Evolutionary conservation across 169 alveolate genomes (phyloP).

Genomic region (Babesia gibsoni): DNA sequence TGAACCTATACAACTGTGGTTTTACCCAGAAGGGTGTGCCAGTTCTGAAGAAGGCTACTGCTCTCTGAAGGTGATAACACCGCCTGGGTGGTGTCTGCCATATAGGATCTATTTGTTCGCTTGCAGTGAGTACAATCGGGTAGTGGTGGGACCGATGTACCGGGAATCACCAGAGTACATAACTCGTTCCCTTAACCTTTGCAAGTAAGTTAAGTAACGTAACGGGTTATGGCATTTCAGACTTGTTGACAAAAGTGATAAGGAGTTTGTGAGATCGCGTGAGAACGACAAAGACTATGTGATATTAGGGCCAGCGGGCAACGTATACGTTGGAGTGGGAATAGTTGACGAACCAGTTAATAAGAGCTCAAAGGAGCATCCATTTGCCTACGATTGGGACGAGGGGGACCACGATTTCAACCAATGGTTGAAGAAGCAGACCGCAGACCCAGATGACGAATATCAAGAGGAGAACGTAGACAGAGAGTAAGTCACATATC

Average conservation of each 20-base stretch:
- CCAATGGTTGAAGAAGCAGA: constrained; percentile 81
- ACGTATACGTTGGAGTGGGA: constrained; percentile 80
- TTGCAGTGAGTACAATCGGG: constrained; percentile 72
- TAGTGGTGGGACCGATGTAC: constrained; percentile 71
- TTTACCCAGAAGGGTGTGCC: constrained; percentile 80
- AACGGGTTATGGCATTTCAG: not conserved
- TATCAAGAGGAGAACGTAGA: constrained; percentile 47
- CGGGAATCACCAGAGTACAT: constrained; percentile 78
- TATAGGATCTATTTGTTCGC: constrained; percentile 73
- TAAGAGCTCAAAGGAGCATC: constrained; percentile 2
- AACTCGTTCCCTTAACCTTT: constrained; percentile 63
- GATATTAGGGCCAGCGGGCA: constrained; percentile 83
- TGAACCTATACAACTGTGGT: constrained; percentile 84
- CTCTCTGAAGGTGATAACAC: constrained; percentile 73
- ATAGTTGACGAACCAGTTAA: constrained; percentile 72
- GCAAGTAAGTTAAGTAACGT: constrained; percentile 44
- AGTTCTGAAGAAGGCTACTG: constrained; percentile 75
- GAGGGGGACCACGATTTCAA: constrained; percentile 80
- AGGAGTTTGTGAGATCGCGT: constrained; percentile 19
- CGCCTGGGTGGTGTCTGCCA: constrained; percentile 83
- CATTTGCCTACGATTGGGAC: constrained; percentile 81
- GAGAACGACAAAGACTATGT: constrained; percentile 76
- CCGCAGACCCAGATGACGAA: constrained; percentile 78
- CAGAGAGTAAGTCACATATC: constrained; percentile 28
- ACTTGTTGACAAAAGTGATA: constrained; percentile 36